Base-by-base conservation (phyloP, 139 green algal species). In the Trebouxia sp. region DNA sequence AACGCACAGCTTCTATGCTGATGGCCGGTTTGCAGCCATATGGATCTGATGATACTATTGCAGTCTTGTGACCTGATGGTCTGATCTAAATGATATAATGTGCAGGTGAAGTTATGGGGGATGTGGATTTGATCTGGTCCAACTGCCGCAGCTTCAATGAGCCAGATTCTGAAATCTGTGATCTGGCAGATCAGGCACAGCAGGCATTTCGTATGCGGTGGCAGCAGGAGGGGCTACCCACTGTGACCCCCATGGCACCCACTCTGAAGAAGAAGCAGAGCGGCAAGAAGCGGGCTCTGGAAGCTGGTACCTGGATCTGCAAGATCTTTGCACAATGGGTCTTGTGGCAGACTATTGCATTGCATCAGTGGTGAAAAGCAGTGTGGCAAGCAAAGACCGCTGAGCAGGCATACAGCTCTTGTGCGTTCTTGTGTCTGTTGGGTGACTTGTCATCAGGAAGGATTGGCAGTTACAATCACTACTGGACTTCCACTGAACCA, bases 91-190 rank as follows among this genome's bases (percentile, higher is more conserved):
- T n/a, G n/a, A n/a, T n/a, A n/a, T 20, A 4, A 32, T 6, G 2
- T 42, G 65, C 78, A 78, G 69, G 41, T n/a, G 66, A 79, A 39
- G 69, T 78, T 1, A n/a, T 67, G 69, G 51, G 37, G 7, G 80
- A 83, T 50, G 43, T 84, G 70, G 38, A 62, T 38, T 77, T 83
- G 77, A 45, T 87, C 5, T 90, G 84, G 84, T 32, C 65, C 76
- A 89, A 88, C 82, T 88, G 84, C 82, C 65, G 56, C 22, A 45
- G 75, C 8, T 87, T 79, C 76, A 87, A 87, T 38, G 32, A 65
- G 65, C 32, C 53, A 10, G 65, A 39, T 24, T 78, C 39, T 6
- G 78, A 62, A 5, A 78, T 87, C 24, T 58, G 47, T 26, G n/a
- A 26, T 0, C 28, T 66, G 35, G 74, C 47, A 12, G 39, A 42